Evolutionary conservation across 2,329 filamentous ascomycete species (phyloP), one percentile per base, ranked within the genome.

Genomic region (Paecilomyces variotii): DNA sequence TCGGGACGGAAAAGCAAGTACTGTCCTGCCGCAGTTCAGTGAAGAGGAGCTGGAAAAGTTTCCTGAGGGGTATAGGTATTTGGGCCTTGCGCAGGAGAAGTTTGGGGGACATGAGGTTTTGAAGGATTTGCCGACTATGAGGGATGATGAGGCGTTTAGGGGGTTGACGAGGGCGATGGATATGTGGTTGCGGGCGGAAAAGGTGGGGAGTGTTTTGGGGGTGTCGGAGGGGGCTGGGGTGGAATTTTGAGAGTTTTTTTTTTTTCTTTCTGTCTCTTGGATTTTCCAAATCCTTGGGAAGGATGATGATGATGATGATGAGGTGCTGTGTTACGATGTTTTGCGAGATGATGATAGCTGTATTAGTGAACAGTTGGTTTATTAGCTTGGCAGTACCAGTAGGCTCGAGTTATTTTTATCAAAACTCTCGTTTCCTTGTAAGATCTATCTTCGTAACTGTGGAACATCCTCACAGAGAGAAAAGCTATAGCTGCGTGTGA

Each of bases 41-140:
- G 56, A 62, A 27, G 71, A 74, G 11, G 70, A 74, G 52, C 68
- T 81, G 54, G 68, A 67, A 5, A 67, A 61, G 45, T 78, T 76
- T 59, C 78, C 79, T 4, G 67, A 72, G 59, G 79, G 78, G 0
- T 81, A 81, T 70, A 70, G 71, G 61, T 78, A 78, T 63, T 74
- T 81, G 3, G 79, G 75, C 12, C 75, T 74, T 1, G 78, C 79
- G 25, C 79, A 81, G 71, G 72, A 68, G 50, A 74, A 70, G 59
- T 70, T 80, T 10, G 30, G 30, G 2, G 79, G 79, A 1, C 79
- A 81, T 60, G 65, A 72, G 19, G 70, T 81, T 54, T 75, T 79
- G 60, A 58, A 67, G 50, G 59, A 66, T 51, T 68, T 80, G 51
- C 75, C 77, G 7, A 56, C 55, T 34, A 51, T 56, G 39, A 65